Conservation (phyloP, 2,329 filamentous ascomycete species). For the Paecilomyces sp. region DNA sequence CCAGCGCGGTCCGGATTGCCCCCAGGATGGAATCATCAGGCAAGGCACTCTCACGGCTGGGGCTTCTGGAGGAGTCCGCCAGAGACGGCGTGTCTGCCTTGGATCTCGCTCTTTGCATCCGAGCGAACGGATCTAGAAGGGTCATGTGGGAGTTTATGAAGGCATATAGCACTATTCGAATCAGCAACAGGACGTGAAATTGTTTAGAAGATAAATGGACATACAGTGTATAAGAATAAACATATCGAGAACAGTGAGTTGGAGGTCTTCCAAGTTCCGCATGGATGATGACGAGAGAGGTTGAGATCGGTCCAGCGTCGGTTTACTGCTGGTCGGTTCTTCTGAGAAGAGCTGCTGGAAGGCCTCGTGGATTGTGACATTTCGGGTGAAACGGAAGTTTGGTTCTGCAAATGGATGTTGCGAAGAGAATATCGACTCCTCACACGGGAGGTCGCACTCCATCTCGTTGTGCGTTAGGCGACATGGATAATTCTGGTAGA, state of each 20-base stretch:
- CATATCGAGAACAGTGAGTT: constrained; percentile 31
- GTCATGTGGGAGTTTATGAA: constrained; percentile 37
- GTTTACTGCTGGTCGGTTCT: constrained; percentile 4
- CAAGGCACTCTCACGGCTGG: constrained; percentile 7
- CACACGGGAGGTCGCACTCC: constrained; percentile 37
- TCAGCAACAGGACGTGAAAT: not conserved
- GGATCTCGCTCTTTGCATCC: constrained; percentile 10
- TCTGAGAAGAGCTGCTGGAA: constrained; percentile 34
- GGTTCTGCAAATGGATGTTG: constrained; percentile 36
- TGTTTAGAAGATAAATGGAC: constrained; percentile 2
- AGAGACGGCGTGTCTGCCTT: constrained; percentile 4
- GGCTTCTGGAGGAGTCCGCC: constrained; percentile 2
- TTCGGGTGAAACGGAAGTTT: constrained; percentile 29
- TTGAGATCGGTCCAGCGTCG: not conserved
- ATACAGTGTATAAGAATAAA: constrained; percentile 38
- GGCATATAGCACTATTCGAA: constrained; percentile 27
- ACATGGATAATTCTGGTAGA: constrained; percentile 40
- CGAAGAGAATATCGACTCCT: constrained; percentile 32
- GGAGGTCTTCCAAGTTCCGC: constrained; percentile 8
- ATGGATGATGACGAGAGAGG: not conserved
- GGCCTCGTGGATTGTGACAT: constrained; percentile 29
- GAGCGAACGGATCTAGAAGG: constrained; percentile 22
- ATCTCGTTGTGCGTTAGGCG: constrained; percentile 34
- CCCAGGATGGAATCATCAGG: constrained; percentile 23
- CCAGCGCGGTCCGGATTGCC: constrained; percentile 27